phyloP scores from a whole-genome alignment of 495 filamentous ascomycete genomes.

The Thozetella sp. region DNA sequence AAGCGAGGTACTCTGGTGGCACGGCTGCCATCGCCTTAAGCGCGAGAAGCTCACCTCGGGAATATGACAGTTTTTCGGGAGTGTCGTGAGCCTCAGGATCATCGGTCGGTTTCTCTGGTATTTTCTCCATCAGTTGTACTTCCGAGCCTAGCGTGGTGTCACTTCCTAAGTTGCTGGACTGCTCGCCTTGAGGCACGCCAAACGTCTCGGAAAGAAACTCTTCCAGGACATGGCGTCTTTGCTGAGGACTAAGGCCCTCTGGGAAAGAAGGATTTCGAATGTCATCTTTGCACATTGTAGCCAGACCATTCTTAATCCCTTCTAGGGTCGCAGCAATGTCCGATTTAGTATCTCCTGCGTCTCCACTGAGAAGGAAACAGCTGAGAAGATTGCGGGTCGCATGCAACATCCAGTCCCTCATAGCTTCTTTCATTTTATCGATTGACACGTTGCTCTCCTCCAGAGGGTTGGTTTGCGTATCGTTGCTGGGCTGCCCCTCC shows the following conservation, averaged over 20 bases:
- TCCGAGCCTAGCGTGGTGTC: no score
- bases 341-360: background rate
- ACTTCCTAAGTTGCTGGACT: background rate
- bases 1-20: no score
- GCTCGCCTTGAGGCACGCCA: background rate
- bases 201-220: background rate
- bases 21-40: no score
- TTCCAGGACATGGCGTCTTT: background rate
- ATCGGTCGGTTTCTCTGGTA: no score
- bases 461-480: background rate
- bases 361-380: background rate
- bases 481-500: background rate
- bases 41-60: no score
- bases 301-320: background rate
- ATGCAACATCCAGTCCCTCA: background rate
- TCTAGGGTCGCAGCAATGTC: background rate
- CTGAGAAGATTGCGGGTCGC: background rate
- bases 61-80: no score
- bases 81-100: no score
- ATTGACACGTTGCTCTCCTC: background rate
- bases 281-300: background rate
- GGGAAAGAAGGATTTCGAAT: background rate
- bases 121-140: no score
- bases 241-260: background rate
- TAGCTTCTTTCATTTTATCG: background rate